phyloP scores from a whole-genome alignment of 1,284 basidiomycete genomes.

The Sporisorium scitamineum region DNA sequence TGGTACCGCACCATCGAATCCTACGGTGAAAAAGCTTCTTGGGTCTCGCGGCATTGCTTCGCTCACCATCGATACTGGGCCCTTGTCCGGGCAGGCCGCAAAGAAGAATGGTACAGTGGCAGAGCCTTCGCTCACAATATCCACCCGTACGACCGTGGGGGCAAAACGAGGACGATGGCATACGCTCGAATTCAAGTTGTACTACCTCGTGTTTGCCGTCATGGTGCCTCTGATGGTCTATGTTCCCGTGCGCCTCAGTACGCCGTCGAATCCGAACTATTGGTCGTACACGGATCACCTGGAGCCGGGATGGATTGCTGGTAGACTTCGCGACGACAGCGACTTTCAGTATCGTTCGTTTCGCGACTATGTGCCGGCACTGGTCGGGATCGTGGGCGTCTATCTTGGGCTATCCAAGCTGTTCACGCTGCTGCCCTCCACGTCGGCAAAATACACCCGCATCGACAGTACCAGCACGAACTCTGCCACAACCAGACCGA shows the following conservation, averaged over 20 bases:
- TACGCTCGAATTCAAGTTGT: conserved; percentile 84
- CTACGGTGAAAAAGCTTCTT: conserved; percentile 20
- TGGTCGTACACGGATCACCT: conserved; percentile 75
- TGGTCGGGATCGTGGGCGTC: conserved; percentile 58
- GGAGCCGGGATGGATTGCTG: conserved; percentile 73
- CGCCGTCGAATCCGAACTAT: conserved; percentile 81
- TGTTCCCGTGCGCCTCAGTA: conserved; percentile 82
- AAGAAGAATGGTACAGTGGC: conserved; percentile 2
- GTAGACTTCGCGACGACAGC: conserved; percentile 69
- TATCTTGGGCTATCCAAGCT: conserved; percentile 67
- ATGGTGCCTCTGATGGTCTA: conserved; percentile 83
- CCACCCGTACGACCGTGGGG: background rate
- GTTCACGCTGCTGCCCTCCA: conserved; percentile 23
- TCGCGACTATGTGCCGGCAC: conserved; percentile 65
- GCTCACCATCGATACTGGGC: conserved; percentile 47
- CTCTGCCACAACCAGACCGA: conserved; percentile 8
- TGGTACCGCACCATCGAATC: conserved; percentile 6
- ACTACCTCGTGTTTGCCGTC: conserved; percentile 76
- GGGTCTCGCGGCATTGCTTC: conserved; percentile 40
- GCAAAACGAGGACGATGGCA: conserved; percentile 75
- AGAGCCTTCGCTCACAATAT: conserved; percentile 2
- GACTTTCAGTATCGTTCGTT: conserved; percentile 71
- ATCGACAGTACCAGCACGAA: background rate
- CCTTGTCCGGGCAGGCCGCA: conserved; percentile 14
- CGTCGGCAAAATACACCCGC: conserved; percentile 16